Conservation (phyloP, 2,329 filamentous ascomycete genomes). For the Fusarium sp. region DNA sequence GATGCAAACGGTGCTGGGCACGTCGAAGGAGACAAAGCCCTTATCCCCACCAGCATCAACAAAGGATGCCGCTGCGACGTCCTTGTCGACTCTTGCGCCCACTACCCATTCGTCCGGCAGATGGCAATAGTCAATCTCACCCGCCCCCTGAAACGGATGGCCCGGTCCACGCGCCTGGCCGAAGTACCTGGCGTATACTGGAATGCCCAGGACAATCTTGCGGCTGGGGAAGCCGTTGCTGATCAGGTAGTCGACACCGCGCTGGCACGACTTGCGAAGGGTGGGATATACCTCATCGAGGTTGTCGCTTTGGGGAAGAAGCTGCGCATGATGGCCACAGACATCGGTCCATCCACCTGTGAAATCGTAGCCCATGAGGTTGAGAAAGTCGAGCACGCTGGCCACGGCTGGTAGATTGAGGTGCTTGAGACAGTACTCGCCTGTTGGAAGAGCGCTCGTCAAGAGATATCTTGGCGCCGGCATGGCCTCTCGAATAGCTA, state of each 20-base stretch:
- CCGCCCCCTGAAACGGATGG: conserved; percentile 58
- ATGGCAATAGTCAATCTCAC: conserved; percentile 70
- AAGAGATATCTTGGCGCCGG: conserved; percentile 66
- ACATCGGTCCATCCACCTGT: conserved; percentile 68
- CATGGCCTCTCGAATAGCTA: conserved; percentile 62
- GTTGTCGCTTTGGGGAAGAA: conserved; percentile 55
- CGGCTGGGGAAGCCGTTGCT: conserved; percentile 61
- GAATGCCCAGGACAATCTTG: conserved; percentile 71
- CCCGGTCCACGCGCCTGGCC: conserved; percentile 62
- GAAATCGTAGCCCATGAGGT: conserved; percentile 77
- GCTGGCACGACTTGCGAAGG: conserved; percentile 59
- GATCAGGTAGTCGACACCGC: conserved; percentile 63
- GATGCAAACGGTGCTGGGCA: conserved; percentile 64
- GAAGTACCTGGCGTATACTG: conserved; percentile 70
- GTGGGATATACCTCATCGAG: conserved; percentile 40
- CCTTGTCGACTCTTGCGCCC: conserved; percentile 57
- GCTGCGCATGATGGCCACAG: conserved; percentile 71
- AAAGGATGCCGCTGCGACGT: conserved; percentile 66
- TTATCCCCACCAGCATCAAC: conserved; percentile 51
- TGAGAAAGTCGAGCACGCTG: conserved; percentile 66
- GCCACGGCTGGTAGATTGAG: conserved; percentile 64
- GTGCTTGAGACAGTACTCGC: conserved; percentile 68
- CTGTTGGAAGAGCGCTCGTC: conserved; percentile 69
- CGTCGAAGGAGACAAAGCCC: conserved; percentile 72
- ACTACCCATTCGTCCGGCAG: conserved; percentile 62